Evolutionary conservation across 2,329 filamentous ascomycete genomes (phyloP).

Genomic region (Aspergillus hiratsukae): DNA sequence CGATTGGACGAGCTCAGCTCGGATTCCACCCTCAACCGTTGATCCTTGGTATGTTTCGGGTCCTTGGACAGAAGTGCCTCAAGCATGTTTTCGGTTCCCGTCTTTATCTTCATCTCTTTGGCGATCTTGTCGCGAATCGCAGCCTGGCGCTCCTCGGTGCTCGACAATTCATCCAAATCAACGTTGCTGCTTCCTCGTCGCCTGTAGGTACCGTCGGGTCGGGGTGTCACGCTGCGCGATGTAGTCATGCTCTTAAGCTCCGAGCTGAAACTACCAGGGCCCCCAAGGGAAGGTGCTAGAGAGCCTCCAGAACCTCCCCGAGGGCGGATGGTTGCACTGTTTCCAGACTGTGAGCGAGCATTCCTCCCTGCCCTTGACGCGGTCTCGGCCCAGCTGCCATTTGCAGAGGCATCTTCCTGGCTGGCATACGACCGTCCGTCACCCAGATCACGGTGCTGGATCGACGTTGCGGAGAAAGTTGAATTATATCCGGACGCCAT

Average conservation of each 20-base stretch:
- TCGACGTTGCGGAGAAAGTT: conserved; percentile 39
- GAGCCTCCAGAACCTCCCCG: conserved; percentile 52
- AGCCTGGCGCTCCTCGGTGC: conserved; percentile 68
- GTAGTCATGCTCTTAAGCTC: conserved; percentile 69
- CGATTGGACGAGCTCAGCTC: conserved; percentile 86
- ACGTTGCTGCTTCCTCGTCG: conserved; percentile 40
- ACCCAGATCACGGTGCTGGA: conserved; percentile 36
- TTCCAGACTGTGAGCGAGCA: conserved; percentile 52
- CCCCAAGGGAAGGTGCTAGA: conserved; percentile 64
- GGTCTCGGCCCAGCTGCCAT: conserved; percentile 37
- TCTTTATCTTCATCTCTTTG: conserved; percentile 96
- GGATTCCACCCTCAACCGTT: conserved; percentile 72
- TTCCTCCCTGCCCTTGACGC: conserved; percentile 30
- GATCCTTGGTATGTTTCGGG: conserved; percentile 88
- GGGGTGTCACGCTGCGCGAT: conserved; percentile 58
- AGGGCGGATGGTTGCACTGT: conserved; percentile 60
- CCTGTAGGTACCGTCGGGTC: conserved; percentile 54
- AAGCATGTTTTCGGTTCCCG: conserved; percentile 94
- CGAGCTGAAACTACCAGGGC: conserved; percentile 81
- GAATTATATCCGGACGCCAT: conserved; percentile 44
- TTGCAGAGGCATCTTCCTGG: conserved; percentile 34
- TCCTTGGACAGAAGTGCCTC: conserved; percentile 94
- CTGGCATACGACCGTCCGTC: conserved; percentile 37
- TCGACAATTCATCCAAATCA: conserved; percentile 58
- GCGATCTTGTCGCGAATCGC: conserved; percentile 79